Base-by-base conservation (phyloP, 2,329 filamentous ascomycete genomes). In the Fusarium odoratissimum region DNA sequence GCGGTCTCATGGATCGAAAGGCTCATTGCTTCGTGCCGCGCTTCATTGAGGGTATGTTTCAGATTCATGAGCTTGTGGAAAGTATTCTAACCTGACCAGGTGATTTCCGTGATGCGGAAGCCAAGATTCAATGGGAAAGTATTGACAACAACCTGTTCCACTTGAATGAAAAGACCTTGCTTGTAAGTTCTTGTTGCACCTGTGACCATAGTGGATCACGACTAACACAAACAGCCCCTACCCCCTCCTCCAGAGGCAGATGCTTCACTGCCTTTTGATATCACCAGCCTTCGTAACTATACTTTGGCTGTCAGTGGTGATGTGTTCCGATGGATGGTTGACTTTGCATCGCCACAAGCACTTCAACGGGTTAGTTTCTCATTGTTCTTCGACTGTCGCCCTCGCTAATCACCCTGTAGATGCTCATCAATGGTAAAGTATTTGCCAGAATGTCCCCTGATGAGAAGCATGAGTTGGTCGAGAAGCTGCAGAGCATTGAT, bases 371-470 rank as follows among this genome's bases (percentile, higher is more conserved):
- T 92, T 76, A 69, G 86, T 84, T 30, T 3, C 12, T 52, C 30
- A 33, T 28, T 16, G 2, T 14, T 2, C 11, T 5, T 41, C 11
- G 19, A 7, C 28, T 19, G 17, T 14, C 13, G 30, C 6, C 14
- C 21, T 8, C 28, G 19, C 48, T 70, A 45, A 75, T 45, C 38
- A 64, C 31, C 31, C 21, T 19, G 17, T 80, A 96, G 86, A 95
- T 98, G 91, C 93, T 99, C 60, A 92, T 97, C 40, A 90, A 89
- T 60, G 95, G 95, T 31, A 95, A 96, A 81, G 94, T 99, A 3
- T 99, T 97, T 82, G 97, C 96, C 8, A 92, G 96, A 75, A 99
- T 99, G 96, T 98, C 95, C 4, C 97, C 96, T 0, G 97, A 99
- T 79, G 96, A 99, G 82, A 99, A 99, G 81, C 95, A 98, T 79